Evolutionary conservation across 805 yeast species (phyloP).

Genomic region (Zygoascus biomembranicola): DNA sequence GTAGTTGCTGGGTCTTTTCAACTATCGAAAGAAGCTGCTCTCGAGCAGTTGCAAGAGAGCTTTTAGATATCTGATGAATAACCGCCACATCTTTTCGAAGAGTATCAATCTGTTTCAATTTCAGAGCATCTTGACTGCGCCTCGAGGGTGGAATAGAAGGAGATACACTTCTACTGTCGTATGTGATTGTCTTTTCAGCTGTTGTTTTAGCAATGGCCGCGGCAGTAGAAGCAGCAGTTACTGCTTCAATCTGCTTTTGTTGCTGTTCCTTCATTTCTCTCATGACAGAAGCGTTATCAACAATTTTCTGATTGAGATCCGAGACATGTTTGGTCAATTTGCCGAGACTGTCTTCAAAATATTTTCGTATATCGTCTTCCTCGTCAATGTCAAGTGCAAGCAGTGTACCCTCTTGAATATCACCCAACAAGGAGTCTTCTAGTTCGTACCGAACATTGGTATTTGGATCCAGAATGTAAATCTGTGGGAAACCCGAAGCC

Average conservation of each 20-base stretch:
- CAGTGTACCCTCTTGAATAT: conserved; percentile 51
- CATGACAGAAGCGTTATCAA: conserved; percentile 17
- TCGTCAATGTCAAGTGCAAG: conserved; percentile 48
- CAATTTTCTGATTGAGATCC: conserved; percentile 22
- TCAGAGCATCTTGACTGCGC: neutral
- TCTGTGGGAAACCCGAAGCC: conserved; percentile 58
- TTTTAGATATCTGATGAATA: conserved; percentile 16
- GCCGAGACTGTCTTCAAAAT: conserved; percentile 23
- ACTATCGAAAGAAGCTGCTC: conserved; percentile 10
- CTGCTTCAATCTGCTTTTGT: neutral
- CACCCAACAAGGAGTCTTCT: conserved; percentile 57
- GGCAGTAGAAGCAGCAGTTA: neutral
- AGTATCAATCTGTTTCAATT: conserved; percentile 8
- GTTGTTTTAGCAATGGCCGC: neutral
- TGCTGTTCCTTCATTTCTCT: conserved; percentile 12
- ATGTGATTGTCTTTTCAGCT: neutral
- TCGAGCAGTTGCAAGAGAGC: conserved; percentile 12
- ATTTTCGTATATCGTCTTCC: conserved; percentile 27
- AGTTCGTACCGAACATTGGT: conserved; percentile 66
- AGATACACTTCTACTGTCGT: neutral
- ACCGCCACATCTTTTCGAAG: conserved; percentile 20
- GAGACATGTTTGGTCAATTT: conserved; percentile 16
- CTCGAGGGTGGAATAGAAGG: neutral
- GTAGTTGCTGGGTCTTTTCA: conserved; percentile 11
- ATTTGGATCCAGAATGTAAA: conserved; percentile 58